Conservation (phyloP, 2,329 filamentous ascomycete species). For the Allantophomopsis cytisporea region DNA sequence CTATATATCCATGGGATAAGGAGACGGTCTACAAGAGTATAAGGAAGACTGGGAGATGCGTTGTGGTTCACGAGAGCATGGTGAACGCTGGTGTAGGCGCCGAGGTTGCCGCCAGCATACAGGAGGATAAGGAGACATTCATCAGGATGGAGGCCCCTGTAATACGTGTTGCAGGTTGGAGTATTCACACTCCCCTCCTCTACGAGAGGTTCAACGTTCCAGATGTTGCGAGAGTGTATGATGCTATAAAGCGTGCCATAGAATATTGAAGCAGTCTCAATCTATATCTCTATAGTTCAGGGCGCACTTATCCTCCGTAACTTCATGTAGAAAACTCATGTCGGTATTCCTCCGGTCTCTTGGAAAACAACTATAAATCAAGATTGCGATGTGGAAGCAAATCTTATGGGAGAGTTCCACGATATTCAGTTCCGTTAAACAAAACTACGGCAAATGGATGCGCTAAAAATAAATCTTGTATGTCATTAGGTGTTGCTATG, state of each 20-base stretch:
- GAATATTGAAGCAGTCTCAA: conserved; percentile 10
- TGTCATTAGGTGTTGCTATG: no score
- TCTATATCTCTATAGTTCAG: no score
- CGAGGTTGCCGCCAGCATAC: conserved; percentile 58
- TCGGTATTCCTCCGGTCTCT: no score
- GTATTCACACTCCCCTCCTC: conserved; percentile 49
- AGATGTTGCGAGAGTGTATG: conserved; percentile 43
- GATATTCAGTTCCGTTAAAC: no score
- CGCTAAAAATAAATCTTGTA: no score
- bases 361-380: no score
- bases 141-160: conserved; percentile 56
- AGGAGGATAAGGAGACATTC: conserved; percentile 48
- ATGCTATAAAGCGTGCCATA: conserved; percentile 17
- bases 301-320: no score
- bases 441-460: no score
- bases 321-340: no score
- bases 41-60: conserved; percentile 52
- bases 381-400: no score
- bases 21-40: conserved; percentile 52
- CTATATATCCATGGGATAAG: conserved; percentile 63
- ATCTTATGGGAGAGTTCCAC: no score
- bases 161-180: conserved; percentile 56
- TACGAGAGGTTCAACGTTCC: conserved; percentile 56
- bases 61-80: conserved; percentile 67
- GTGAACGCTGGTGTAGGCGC: conserved; percentile 60